Evolutionary conservation across 2,329 filamentous ascomycete species (phyloP), one percentile per base, ranked within the genome.

Genomic region (Pseudopyrenochaeta lycopersici): DNA sequence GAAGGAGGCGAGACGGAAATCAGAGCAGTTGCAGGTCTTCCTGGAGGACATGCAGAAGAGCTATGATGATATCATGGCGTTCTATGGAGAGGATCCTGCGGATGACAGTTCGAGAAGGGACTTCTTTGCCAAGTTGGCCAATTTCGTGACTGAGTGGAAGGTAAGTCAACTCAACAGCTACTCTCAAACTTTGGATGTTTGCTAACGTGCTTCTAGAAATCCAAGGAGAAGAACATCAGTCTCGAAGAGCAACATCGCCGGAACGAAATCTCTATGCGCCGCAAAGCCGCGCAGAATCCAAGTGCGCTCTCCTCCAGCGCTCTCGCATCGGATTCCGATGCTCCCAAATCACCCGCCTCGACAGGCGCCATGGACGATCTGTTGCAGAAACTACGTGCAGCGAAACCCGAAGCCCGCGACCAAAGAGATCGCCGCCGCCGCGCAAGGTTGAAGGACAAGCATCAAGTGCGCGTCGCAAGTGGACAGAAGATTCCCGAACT

Each of bases 301-400:
- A 48, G 52, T 60, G 84, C 86, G n/a, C 84, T 89, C 64, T 70
- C 71, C 4, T 62, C 69, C 15, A 58, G 90, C 70, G 77, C 84
- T 7, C 73, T 79, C 14, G 70, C 78, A 11, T 74, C 75, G 54
- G 68, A 71, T 21, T 67, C 72, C 12, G 79, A 80, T n/a, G 77
- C 76, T n/a, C 71, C 72, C 53, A 75, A 75, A 15, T 87, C 87
- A 5, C 81, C 84, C 27, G 90, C 91, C 20, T 89, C 86, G 50
- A 92, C 91, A 6, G 95, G 94, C 48, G 95, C 93, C 46, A 98
- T 99, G 93, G 95, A 99, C 78, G 91, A 90, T 35, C 81, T 99
- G 20, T 85, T 99, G 43, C 92, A 97, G 85, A 98, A 98, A 78
- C 81, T 99, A 50, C 90, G 95, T 52, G 93, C 92, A 50, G 95